Conservation (phyloP, 208 protist species). For the Angomonas ambiguus region DNA sequence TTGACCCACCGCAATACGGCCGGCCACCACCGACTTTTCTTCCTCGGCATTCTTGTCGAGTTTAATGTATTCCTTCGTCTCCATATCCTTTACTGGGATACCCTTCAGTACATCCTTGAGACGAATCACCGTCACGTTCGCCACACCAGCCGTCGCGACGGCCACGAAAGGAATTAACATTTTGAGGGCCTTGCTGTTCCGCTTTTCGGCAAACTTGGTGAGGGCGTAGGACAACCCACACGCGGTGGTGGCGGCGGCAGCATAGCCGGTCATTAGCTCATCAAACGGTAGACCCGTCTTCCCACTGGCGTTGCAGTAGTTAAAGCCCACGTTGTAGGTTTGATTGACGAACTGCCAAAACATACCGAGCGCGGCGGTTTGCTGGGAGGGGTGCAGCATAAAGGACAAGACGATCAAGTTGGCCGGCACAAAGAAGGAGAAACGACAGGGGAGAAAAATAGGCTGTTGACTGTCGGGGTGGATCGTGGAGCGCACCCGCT, state of each 20-base stretch:
- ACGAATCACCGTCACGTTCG: constrained; percentile 79
- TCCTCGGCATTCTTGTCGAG: constrained; percentile 27
- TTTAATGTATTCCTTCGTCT: constrained; percentile 42
- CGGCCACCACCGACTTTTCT: constrained; percentile 53
- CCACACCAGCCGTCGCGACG: constrained; percentile 69
- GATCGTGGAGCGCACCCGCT: constrained; percentile 49
- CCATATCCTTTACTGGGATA: constrained; percentile 60
- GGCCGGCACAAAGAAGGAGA: constrained; percentile 85
- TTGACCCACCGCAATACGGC: constrained; percentile 58
- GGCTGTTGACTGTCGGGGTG: constrained; percentile 77
- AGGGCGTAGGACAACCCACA: constrained; percentile 26
- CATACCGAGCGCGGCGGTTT: constrained; percentile 48
- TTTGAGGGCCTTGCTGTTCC: constrained; percentile 8
- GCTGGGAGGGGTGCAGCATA: constrained; percentile 67
- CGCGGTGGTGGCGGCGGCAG: constrained; percentile 21
- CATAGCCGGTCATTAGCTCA: constrained; percentile 37
- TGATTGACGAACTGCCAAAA: constrained; percentile 90
- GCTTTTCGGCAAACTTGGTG: constrained; percentile 9
- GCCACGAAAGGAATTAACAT: constrained; percentile 72
- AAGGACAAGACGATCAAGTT: constrained; percentile 82
- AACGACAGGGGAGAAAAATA: constrained; percentile 76
- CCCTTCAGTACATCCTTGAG: constrained; percentile 60
- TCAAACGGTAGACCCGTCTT: constrained; percentile 51
- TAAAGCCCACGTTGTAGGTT: constrained; percentile 89
- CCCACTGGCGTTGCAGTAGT: constrained; percentile 89